These are phyloP conservation scores for Termitomyces sp. DNA, from an alignment of 768 basidiomycete species.

Conservation along the genomic window DNA sequence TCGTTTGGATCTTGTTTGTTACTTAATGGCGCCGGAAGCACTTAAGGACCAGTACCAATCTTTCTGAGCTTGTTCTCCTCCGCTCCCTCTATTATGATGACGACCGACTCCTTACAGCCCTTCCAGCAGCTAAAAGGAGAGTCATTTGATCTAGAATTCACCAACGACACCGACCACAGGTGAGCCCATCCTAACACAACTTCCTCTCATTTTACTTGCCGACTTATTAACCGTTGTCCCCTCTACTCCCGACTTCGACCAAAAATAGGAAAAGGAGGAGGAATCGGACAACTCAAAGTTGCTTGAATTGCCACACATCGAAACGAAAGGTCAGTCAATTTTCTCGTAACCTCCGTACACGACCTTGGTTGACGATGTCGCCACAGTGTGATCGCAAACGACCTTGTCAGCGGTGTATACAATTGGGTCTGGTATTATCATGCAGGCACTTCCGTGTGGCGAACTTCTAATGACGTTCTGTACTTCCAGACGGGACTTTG, in stretches of 20 bases:
- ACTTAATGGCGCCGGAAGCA: conserved; percentile 61
- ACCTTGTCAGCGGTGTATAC: conserved; percentile 88
- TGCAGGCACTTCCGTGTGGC: conserved; percentile 7
- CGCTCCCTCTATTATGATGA: conserved; percentile 45
- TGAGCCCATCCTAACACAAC: conserved; percentile 23
- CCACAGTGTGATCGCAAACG: conserved; percentile 85
- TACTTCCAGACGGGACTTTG: conserved; percentile 78
- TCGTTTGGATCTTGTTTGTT: conserved; percentile 38
- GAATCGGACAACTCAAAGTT: conserved; percentile 90
- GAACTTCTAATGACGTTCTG: not conserved
- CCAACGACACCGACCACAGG: conserved; percentile 67
- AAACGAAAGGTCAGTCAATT: conserved; percentile 80
- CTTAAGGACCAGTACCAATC: conserved; percentile 46
- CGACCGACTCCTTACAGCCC: conserved; percentile 50
- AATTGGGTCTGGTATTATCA: conserved; percentile 71
- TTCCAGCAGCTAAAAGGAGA: conserved; percentile 73
- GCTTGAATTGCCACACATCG: conserved; percentile 88
- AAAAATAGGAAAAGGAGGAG: conserved; percentile 76
- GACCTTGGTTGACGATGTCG: conserved; percentile 11
- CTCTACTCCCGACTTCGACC: conserved; percentile 41
- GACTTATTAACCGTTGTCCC: conserved; percentile 46
- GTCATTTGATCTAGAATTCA: conserved; percentile 76
- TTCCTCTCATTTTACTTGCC: conserved; percentile 33
- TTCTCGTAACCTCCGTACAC: conserved; percentile 6
- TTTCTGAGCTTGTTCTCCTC: conserved; percentile 46